Evolutionary conservation across 805 yeast species (phyloP), one percentile per base, ranked within the genome.

Genomic region (Ogataea salicorniae): DNA sequence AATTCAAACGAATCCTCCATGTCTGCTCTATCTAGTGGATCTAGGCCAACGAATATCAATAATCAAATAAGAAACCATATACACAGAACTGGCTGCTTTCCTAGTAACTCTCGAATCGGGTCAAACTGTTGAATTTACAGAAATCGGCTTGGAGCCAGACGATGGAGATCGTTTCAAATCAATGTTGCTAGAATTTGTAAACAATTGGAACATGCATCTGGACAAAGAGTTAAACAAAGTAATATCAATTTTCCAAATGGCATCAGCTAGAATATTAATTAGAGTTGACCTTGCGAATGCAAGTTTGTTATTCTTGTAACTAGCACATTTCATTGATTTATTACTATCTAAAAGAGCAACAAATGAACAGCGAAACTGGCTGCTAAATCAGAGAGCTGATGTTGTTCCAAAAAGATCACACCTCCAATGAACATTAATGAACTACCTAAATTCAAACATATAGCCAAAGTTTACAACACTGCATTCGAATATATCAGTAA

Each of bases 271-370:
- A 34, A 47, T 49, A 3, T 23, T 56, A 15, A 35, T 39, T 6
- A 18, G 41, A 18, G 46, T 40, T 15, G 52, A 54, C 15, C 54
- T 54, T 20, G 34, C 46, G 7, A 45, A 49, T 39, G 45, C 51
- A 1, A 29, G 54, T 5, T 36, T 47, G 5, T 52, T 48, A 45
- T 36, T 51, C 6, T 16, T 55, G 15, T 55, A 50, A 20, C 29
- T 49, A 26, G 56, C 49, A 13, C 37, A 49, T 29, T 56, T 56
- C 34, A 37, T 55, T 11, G 60, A 56, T 39, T 16, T 49, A 6
- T 37, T 56, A n/a, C 41, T 51, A 15, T 16, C 43, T 2, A 39
- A 54, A 18, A 46, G 46, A 36, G 39, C 42, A 8, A 15, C 39
- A 7, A 37, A 36, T 9, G 46, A 45, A 22, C 56, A 53, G 31